Evolutionary conservation across 495 filamentous ascomycete genomes (phyloP).

Genomic region (Penicillium subrubescens): DNA sequence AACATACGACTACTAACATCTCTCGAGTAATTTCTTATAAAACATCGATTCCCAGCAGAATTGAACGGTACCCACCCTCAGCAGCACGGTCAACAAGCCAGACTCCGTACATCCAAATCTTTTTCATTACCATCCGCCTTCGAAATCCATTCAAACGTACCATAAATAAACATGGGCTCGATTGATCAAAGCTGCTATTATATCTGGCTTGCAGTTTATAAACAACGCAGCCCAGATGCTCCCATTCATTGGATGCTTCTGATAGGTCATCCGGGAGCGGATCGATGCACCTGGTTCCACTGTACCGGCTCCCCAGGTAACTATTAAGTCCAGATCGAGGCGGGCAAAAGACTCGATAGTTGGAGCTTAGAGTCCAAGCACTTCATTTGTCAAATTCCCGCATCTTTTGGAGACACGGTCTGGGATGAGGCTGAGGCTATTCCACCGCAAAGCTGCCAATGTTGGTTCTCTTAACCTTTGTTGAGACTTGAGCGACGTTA

Average conservation of each 20-base stretch:
- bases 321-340: neutral
- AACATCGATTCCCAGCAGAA: neutral
- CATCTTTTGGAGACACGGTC: neutral
- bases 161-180: neutral
- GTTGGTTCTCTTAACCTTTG: neutral
- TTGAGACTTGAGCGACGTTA: neutral
- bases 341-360: neutral
- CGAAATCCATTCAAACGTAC: neutral
- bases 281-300: neutral
- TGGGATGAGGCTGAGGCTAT: neutral
- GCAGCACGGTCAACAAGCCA: neutral
- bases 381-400: neutral
- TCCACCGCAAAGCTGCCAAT: neutral
- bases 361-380: neutral
- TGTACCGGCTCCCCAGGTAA: neutral
- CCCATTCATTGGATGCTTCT: neutral
- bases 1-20: neutral
- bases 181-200: neutral
- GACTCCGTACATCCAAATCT: neutral
- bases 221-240: neutral
- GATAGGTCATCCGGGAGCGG: neutral
- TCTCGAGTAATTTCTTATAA: neutral
- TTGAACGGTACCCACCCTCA: neutral
- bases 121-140: neutral
- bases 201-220: neutral